Evolutionary conservation across 2,329 filamentous ascomycete species (phyloP).

Genomic region (Fusarium nurragi): DNA sequence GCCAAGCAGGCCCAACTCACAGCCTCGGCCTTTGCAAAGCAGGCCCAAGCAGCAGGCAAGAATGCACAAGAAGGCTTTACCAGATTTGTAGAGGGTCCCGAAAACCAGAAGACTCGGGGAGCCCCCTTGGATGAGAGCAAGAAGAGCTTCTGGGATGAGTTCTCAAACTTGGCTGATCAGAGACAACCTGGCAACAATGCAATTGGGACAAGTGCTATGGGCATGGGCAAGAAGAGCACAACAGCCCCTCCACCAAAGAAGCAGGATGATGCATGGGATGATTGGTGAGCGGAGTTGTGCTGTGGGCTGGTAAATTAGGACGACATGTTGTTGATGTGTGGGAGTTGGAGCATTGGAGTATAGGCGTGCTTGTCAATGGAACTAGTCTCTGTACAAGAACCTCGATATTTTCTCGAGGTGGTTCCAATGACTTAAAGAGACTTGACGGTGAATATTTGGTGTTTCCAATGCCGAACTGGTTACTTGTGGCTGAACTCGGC

Average conservation of each 20-base stretch:
- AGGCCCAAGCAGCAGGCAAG: slow-evolving; percentile 75
- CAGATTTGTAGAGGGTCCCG: slow-evolving; percentile 84
- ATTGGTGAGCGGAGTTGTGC: slow-evolving; percentile 57
- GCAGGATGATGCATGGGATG: slow-evolving; percentile 71
- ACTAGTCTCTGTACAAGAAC: slow-evolving; percentile 22
- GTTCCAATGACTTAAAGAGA: slow-evolving; percentile 20
- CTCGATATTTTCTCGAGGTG: slow-evolving; percentile 9
- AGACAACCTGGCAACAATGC: slow-evolving; percentile 57
- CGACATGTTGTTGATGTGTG: slow-evolving; percentile 27
- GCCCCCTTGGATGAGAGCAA: slow-evolving; percentile 69
- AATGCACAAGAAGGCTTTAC: slow-evolving; percentile 82
- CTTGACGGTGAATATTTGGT: neutral
- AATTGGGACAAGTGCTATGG: slow-evolving; percentile 69
- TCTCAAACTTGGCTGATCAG: slow-evolving; percentile 75
- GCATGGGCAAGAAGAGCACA: slow-evolving; percentile 57
- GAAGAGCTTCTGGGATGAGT: slow-evolving; percentile 92
- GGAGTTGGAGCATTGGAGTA: slow-evolving; percentile 46
- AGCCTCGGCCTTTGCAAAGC: slow-evolving; percentile 72
- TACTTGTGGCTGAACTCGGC: slow-evolving; percentile 31
- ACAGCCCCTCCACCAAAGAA: slow-evolving; percentile 49
- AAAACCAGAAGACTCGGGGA: slow-evolving; percentile 49
- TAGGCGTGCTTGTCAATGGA: slow-evolving; percentile 41
- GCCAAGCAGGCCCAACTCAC: slow-evolving; percentile 71
- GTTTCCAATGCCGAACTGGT: slow-evolving; percentile 7
- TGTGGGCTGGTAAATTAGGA: slow-evolving; percentile 5